Evolutionary conservation across 176 grass and related monocot genomes (phyloP).

Genomic region (Poa annua): DNA sequence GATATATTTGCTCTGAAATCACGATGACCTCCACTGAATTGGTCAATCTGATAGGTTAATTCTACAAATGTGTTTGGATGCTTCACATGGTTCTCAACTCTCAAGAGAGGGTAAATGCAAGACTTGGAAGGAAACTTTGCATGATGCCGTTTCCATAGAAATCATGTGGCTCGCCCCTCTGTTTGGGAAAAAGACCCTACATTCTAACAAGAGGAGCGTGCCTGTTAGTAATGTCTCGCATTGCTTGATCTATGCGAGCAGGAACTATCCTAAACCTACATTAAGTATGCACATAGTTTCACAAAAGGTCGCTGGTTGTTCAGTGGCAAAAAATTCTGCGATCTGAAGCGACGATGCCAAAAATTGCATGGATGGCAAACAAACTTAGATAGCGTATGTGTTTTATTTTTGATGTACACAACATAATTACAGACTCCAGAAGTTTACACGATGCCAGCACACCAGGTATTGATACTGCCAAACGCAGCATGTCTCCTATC

Average conservation of each 20-base stretch:
- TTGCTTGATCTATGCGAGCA: neutral
- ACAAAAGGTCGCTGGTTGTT: neutral
- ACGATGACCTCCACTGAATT: neutral
- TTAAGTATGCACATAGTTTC: neutral
- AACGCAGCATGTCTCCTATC: neutral
- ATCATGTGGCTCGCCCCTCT: too few relatives aligned
- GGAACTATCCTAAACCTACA: neutral
- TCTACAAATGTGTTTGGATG: neutral
- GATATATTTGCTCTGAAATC: neutral
- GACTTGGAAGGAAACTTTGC: neutral
- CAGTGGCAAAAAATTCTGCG: neutral
- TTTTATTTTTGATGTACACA: neutral
- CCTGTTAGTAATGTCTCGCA: neutral
- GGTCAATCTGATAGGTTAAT: neutral
- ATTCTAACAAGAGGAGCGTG: neutral
- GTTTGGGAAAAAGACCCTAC: neutral
- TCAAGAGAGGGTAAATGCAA: neutral
- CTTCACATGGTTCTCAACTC: conserved; percentile 4
- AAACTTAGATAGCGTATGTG: neutral
- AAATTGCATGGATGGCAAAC: neutral
- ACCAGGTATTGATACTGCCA: conserved; percentile 2
- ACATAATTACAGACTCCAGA: neutral
- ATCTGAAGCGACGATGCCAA: neutral
- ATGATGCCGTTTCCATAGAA: neutral
- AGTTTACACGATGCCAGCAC: neutral